A percentile compares a stretch with the other conserved stretches of the same genome.
Conservation (phyloP, 2,329 filamentous ascomycete genomes). For the Zymoseptoria brevis region DNA sequence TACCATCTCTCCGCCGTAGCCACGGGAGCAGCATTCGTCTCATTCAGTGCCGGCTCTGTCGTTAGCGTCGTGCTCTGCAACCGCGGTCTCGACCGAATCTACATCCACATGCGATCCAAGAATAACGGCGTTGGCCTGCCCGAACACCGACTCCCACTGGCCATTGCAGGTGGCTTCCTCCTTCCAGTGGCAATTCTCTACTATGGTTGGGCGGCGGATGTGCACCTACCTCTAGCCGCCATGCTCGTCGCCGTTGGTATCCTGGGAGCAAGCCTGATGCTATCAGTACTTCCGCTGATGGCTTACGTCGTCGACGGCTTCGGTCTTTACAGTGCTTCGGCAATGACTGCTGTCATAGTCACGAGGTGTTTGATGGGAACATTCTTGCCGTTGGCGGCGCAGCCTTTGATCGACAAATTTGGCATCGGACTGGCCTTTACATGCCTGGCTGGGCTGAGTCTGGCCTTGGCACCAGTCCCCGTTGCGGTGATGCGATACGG, state of each 20-base stretch:
- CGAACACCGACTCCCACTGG: slow-evolving; percentile 56
- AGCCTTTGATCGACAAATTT: slow-evolving; percentile 33
- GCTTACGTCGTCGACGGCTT: slow-evolving; percentile 41
- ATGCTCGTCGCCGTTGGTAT: slow-evolving; percentile 48
- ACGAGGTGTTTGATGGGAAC: slow-evolving; percentile 38
- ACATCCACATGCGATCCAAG: slow-evolving; percentile 23
- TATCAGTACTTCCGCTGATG: slow-evolving; percentile 38
- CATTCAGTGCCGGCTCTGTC: slow-evolving; percentile 45
- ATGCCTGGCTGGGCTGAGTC: slow-evolving; percentile 16
- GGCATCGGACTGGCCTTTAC: slow-evolving; percentile 36
- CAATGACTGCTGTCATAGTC: slow-evolving; percentile 39
- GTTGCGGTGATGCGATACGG: slow-evolving; percentile 23
- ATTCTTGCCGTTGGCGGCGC: slow-evolving; percentile 38
- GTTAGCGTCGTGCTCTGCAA: slow-evolving; percentile 32
- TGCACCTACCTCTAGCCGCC: slow-evolving; percentile 45
- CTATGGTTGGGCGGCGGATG: slow-evolving; percentile 51
- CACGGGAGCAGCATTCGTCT: slow-evolving; percentile 48
- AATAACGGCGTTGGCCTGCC: slow-evolving; percentile 34
- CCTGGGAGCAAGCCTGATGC: slow-evolving; percentile 42
- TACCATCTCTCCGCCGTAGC: slow-evolving; percentile 43
- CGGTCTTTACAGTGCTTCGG: slow-evolving; percentile 39
- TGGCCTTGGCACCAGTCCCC: slow-evolving; percentile 22
- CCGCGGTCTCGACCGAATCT: slow-evolving; percentile 32
- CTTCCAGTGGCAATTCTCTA: slow-evolving; percentile 48
- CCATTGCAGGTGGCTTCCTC: slow-evolving; percentile 46